These are phyloP conservation scores for Castanea crenata DNA, from an alignment of 306 rosid genomes.

Conservation along the genomic window DNA sequence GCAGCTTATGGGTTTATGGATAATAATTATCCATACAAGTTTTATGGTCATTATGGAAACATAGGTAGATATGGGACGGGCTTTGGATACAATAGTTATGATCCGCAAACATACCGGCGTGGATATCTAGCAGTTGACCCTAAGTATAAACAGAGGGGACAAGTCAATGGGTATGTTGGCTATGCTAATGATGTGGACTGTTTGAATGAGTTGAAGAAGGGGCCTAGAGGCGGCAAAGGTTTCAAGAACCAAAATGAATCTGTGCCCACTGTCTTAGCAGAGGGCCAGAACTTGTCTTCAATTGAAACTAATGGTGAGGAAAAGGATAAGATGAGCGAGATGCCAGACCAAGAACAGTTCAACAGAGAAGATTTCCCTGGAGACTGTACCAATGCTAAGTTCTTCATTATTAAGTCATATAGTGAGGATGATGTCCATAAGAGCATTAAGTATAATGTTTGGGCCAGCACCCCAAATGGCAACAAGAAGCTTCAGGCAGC, in stretches of 20 bases:
- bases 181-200: slow-evolving; percentile 92
- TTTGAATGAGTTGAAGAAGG: slow-evolving; percentile 83
- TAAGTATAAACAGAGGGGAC: slow-evolving; percentile 81
- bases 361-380: slow-evolving; percentile 67
- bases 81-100: slow-evolving; percentile 78
- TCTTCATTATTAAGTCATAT: slow-evolving; percentile 85
- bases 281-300: slow-evolving; percentile 59
- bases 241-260: slow-evolving; percentile 70
- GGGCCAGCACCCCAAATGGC: slow-evolving; percentile 98
- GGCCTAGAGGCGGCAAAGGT: slow-evolving; percentile 88
- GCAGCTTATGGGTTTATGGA: slow-evolving; percentile 58
- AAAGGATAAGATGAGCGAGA: slow-evolving; percentile 40
- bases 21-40: slow-evolving; percentile 70
- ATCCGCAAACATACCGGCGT: slow-evolving; percentile 64
- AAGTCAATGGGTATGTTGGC: slow-evolving; percentile 35
- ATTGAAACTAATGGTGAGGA: slow-evolving; percentile 51
- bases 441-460: slow-evolving; percentile 90
- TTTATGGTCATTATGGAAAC: slow-evolving; percentile 73
- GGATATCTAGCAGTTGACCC: slow-evolving; percentile 80
- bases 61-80: slow-evolving; percentile 75
- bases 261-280: slow-evolving; percentile 50
- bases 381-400: slow-evolving; percentile 63
- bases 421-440: slow-evolving; percentile 97
- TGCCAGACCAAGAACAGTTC: slow-evolving; percentile 70
- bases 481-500: slow-evolving; percentile 98